Evolutionary conservation across 2,329 filamentous ascomycete species (phyloP).

Genomic region (Eurotiales sp.): DNA sequence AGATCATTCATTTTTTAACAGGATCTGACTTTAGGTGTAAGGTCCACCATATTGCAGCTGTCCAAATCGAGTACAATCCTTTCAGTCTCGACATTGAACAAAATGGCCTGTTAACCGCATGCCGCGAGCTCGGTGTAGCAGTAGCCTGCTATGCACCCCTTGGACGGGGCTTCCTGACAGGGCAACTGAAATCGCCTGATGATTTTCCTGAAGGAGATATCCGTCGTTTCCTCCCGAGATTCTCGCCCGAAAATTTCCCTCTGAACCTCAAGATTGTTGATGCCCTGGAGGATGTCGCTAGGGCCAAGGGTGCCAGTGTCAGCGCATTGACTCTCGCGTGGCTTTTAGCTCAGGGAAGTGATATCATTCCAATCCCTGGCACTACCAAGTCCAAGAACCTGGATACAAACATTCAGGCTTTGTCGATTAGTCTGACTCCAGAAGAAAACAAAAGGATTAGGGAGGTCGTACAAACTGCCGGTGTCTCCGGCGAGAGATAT

Average conservation of each 20-base stretch:
- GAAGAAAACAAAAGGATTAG: conserved; percentile 19
- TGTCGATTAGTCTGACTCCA: conserved; percentile 16
- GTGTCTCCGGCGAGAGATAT: conserved; percentile 20
- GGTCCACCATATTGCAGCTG: conserved; percentile 54
- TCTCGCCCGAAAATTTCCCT: conserved; percentile 48
- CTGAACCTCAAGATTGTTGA: conserved; percentile 35
- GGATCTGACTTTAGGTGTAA: too few species aligned
- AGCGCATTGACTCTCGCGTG: conserved; percentile 61
- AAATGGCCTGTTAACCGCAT: neutral
- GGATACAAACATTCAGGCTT: conserved; percentile 1
- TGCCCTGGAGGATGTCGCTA: conserved; percentile 46
- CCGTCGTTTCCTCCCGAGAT: conserved; percentile 44
- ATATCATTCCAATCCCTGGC: conserved; percentile 28
- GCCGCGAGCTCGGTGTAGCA: conserved; percentile 44
- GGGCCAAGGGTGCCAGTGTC: conserved; percentile 53
- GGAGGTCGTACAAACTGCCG: conserved; percentile 16
- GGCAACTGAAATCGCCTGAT: conserved; percentile 42
- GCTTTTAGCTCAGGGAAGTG: conserved; percentile 54
- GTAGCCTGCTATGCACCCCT: conserved; percentile 59
- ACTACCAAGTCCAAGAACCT: conserved; percentile 21
- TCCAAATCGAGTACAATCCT: conserved; percentile 59
- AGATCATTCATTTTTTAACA: too few species aligned
- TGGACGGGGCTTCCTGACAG: conserved; percentile 54
- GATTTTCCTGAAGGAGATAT: conserved; percentile 49
- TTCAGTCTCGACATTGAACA: conserved; percentile 34